phyloP scores from a whole-genome alignment of 139 green algal species.

The Micractinium sp. region DNA sequence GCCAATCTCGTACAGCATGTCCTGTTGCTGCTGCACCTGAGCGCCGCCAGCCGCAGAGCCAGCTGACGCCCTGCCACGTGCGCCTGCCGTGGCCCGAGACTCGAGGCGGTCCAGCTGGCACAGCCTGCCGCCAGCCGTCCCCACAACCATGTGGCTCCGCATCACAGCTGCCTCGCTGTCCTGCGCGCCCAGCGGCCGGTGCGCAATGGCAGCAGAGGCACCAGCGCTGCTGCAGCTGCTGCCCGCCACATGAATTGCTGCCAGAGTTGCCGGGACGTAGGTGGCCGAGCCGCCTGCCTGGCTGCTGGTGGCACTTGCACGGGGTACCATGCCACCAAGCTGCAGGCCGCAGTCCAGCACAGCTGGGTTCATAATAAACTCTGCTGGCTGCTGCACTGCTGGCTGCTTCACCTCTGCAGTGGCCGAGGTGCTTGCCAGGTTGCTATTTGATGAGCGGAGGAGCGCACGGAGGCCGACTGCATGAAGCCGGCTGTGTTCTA shows the following conservation, averaged over 20 bases:
- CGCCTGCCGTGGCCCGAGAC: constrained; percentile 5
- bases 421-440: neutral
- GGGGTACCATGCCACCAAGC: constrained; percentile 41
- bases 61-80: neutral
- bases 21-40: neutral
- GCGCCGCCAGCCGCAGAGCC: too few species aligned
- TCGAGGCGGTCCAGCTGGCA: constrained; percentile 35
- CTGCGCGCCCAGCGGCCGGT: neutral
- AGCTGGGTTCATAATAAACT: constrained; percentile 51
- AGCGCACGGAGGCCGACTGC: neutral
- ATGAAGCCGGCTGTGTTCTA: neutral
- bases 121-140: neutral
- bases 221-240: neutral
- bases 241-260: constrained; percentile 10
- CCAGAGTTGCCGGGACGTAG: constrained; percentile 33
- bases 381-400: constrained; percentile 1
- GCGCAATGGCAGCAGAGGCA: neutral
- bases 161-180: constrained; percentile 21
- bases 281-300: neutral
- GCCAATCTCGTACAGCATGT: constrained; percentile 37
- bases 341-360: constrained; percentile 57
- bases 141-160: constrained; percentile 32
- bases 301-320: neutral
- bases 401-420: constrained; percentile 1
- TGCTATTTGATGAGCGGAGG: neutral